Evolutionary conservation across 495 filamentous ascomycete genomes (phyloP).

Genomic region (Aspergillus steynii): DNA sequence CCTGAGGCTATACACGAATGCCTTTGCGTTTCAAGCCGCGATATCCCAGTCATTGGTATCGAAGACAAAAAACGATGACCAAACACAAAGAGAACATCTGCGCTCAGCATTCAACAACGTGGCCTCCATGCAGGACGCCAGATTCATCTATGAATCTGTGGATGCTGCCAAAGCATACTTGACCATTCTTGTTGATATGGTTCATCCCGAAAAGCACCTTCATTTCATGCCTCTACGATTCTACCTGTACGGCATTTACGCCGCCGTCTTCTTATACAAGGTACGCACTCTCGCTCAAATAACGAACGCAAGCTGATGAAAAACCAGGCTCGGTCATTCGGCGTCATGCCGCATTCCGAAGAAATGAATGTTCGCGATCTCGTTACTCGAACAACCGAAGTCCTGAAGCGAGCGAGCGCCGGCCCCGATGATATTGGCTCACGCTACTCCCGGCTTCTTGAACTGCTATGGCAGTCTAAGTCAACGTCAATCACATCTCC

Average conservation of each 20-base stretch:
- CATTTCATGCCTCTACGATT: slow-evolving; percentile 62
- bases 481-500: slow-evolving; percentile 25
- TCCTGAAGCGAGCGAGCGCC: slow-evolving; percentile 53
- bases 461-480: slow-evolving; percentile 51
- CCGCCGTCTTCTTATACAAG: slow-evolving; percentile 58
- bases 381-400: slow-evolving; percentile 50
- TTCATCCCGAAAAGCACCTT: slow-evolving; percentile 55
- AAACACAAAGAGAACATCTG: slow-evolving; percentile 44
- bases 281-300: slow-evolving; percentile 16
- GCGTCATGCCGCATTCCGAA: slow-evolving; percentile 51
- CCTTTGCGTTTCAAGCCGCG: slow-evolving; percentile 67
- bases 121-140: slow-evolving; percentile 58
- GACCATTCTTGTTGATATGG: slow-evolving; percentile 54
- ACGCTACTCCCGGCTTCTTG: slow-evolving; percentile 54
- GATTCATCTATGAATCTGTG: slow-evolving; percentile 64
- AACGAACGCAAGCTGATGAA: neutral
- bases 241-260: slow-evolving; percentile 59
- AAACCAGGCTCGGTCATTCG: slow-evolving; percentile 52
- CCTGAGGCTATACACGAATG: slow-evolving; percentile 63
- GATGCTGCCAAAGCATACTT: slow-evolving; percentile 62
- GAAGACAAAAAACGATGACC: slow-evolving; percentile 37
- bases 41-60: slow-evolving; percentile 57
- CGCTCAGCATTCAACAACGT: slow-evolving; percentile 51
- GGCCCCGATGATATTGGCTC: slow-evolving; percentile 55
- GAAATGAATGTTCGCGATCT: slow-evolving; percentile 55